These are phyloP conservation scores for Clausena lansium DNA, from an alignment of 345 rosid species.

Conservation along the genomic window DNA sequence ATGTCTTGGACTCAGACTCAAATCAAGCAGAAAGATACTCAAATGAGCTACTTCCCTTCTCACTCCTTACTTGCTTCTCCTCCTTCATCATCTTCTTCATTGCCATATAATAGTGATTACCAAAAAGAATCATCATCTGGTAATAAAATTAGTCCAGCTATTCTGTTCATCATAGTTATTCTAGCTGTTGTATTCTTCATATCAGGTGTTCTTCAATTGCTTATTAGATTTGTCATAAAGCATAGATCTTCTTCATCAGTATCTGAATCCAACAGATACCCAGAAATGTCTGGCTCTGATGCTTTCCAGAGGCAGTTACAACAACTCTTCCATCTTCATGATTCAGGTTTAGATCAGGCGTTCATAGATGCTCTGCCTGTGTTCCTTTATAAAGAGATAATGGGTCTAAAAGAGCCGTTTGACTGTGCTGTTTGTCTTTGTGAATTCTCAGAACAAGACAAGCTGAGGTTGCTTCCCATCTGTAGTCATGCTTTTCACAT, in stretches of 20 bases:
- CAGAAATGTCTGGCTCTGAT: conserved; percentile 60
- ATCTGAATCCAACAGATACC: conserved; percentile 50
- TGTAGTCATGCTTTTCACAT: conserved; percentile 93
- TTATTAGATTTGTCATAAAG: conserved; percentile 55
- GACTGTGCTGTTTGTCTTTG: conserved; percentile 90
- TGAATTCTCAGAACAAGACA: conserved; percentile 68
- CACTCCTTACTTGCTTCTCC: conserved; percentile 31
- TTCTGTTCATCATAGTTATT: conserved; percentile 61
- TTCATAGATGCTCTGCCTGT: conserved; percentile 83
- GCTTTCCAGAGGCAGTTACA: conserved; percentile 78
- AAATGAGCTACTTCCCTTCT: conserved; percentile 19
- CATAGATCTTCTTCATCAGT: conserved; percentile 52
- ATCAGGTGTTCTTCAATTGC: conserved; percentile 70
- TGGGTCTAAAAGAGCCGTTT: conserved; percentile 76
- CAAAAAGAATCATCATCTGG: conserved; percentile 41
- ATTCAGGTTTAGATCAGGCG: conserved; percentile 90
- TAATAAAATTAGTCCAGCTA: conserved; percentile 56
- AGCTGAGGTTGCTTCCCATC: conserved; percentile 73
- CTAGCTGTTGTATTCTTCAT: conserved; percentile 61
- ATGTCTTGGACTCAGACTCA: conserved; percentile 40
- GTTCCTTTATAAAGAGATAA: conserved; percentile 65
- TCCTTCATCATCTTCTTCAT: conserved; percentile 33
- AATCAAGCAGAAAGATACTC: conserved; percentile 27
- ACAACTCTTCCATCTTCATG: conserved; percentile 88
- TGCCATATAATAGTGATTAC: conserved; percentile 30